phyloP scores from a whole-genome alignment of 2,329 filamentous ascomycete species.

The Sporothrix phasma region DNA sequence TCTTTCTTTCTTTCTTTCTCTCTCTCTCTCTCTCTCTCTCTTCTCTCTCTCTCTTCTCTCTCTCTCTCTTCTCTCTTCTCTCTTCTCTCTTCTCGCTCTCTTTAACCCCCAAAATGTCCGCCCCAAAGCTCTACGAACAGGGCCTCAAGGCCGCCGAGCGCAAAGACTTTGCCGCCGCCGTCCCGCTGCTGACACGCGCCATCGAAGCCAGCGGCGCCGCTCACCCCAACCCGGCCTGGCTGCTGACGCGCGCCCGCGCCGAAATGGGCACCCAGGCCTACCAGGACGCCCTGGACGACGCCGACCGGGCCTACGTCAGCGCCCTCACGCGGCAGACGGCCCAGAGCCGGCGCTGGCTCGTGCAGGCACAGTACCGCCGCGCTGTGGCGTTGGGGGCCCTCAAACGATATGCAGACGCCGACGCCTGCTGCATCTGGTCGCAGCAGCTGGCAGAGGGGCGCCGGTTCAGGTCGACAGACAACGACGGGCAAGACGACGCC shows the following conservation, averaged over 20 bases:
- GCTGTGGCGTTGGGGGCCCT: conserved; percentile 63
- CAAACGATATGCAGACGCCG: conserved; percentile 63
- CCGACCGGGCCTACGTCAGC: conserved; percentile 53
- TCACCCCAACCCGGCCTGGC: conserved; percentile 51
- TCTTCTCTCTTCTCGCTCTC: too few relatives aligned
- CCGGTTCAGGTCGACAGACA: conserved; percentile 22
- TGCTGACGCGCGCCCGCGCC: conserved; percentile 61
- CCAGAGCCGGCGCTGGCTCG: conserved; percentile 19
- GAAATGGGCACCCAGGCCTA: conserved; percentile 47
- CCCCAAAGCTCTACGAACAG: conserved; percentile 37
- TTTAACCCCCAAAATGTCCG: conserved; percentile 37
- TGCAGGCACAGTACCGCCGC: conserved; percentile 72
- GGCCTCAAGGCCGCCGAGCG: conserved; percentile 57
- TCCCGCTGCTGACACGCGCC: conserved; percentile 58
- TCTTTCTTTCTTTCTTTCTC: too few relatives aligned
- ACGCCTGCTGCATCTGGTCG: conserved; percentile 55
- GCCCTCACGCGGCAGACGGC: conserved; percentile 53
- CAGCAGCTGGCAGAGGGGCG: conserved; percentile 34
- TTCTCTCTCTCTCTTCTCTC: background rate
- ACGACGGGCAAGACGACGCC: conserved; percentile 20
- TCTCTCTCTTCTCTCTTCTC: background rate
- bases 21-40: background rate
- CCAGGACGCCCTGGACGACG: conserved; percentile 62
- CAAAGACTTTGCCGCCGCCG: conserved; percentile 56
- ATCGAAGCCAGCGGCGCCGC: conserved; percentile 52